These are phyloP conservation scores for Diaporthe helianthi DNA, from an alignment of 2,329 filamentous ascomycete species.

Conservation along the genomic window DNA sequence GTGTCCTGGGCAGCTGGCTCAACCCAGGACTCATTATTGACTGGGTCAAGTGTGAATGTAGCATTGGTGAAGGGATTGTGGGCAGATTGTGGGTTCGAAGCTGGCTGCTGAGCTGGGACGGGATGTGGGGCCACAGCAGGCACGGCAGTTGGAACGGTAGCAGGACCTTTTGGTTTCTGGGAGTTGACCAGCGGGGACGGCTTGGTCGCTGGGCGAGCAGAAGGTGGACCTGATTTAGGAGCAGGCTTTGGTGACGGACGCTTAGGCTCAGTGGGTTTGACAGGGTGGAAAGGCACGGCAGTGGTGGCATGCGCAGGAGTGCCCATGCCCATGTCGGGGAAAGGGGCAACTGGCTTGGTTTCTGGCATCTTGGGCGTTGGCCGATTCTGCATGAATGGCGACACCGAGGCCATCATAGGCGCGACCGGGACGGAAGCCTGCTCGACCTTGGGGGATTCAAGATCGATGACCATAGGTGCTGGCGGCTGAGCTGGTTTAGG, in stretches of 20 bases:
- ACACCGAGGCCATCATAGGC: constrained; percentile 32
- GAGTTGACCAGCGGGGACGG: constrained; percentile 33
- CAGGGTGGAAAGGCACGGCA: constrained; percentile 25
- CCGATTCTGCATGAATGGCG: constrained; percentile 30
- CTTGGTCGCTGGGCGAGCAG: constrained; percentile 30
- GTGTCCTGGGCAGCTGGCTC: constrained; percentile 12
- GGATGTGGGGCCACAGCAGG: constrained; percentile 17
- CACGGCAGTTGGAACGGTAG: constrained; percentile 21
- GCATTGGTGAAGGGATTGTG: constrained; percentile 33
- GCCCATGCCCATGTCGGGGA: constrained; percentile 34
- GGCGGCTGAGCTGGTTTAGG: constrained; percentile 29
- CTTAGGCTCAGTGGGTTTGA: constrained; percentile 29
- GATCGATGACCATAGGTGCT: constrained; percentile 35
- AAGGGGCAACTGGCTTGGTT: constrained; percentile 31
- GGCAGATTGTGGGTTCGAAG: not conserved
- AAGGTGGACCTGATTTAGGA: constrained; percentile 27
- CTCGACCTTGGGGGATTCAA: constrained; percentile 26
- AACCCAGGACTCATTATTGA: constrained; percentile 16
- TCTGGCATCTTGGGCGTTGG: constrained; percentile 27
- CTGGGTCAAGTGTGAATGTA: constrained; percentile 32
- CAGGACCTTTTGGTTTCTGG: constrained; percentile 28
- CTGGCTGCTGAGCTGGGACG: constrained; percentile 5
- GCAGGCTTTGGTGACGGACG: constrained; percentile 29
- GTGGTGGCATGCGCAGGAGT: constrained; percentile 4
- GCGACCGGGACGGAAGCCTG: constrained; percentile 31